phyloP scores from a whole-genome alignment of 2,329 filamentous ascomycete species.

The Neospermospora avenae region DNA sequence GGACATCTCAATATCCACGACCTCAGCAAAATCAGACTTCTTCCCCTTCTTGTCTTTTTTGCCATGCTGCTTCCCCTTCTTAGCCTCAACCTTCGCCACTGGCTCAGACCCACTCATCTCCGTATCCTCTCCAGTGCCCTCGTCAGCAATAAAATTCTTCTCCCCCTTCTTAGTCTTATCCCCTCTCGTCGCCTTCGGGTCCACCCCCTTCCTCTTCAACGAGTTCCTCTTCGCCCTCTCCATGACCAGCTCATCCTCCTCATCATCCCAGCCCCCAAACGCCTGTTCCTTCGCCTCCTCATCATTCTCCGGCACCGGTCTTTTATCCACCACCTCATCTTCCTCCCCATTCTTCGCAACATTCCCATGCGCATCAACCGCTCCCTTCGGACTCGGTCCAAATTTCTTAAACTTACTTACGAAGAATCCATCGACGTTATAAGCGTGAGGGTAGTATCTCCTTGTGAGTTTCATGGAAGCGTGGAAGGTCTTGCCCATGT shows the following conservation, averaged over 20 bases:
- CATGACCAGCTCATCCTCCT: slow-evolving; percentile 69
- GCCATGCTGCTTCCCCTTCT: no score
- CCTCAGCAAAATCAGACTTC: no score
- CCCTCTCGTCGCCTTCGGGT: slow-evolving; percentile 58
- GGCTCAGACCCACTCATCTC: not conserved
- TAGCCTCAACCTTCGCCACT: no score
- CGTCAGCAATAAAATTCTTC: not conserved
- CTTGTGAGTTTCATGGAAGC: slow-evolving; percentile 77
- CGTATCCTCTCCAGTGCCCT: no score
- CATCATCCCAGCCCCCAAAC: slow-evolving; percentile 73
- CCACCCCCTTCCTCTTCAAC: slow-evolving; percentile 69
- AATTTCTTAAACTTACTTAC: slow-evolving; percentile 97
- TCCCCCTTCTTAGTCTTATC: slow-evolving; percentile 21
- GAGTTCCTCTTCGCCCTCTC: slow-evolving; percentile 70
- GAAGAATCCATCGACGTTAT: slow-evolving; percentile 98
- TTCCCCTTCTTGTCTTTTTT: no score
- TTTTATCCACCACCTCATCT: slow-evolving; percentile 58
- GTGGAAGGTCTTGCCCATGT: slow-evolving; percentile 89
- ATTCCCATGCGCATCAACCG: slow-evolving; percentile 20
- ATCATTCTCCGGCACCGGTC: slow-evolving; percentile 46
- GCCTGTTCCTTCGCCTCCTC: slow-evolving; percentile 43
- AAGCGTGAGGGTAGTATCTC: slow-evolving; percentile 84
- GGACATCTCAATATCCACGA: no score
- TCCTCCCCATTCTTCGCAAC: slow-evolving; percentile 17
- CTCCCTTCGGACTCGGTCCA: slow-evolving; percentile 64